Conservation (phyloP, 1,139 yeast species). For the Entelexis sorbosivorans region DNA sequence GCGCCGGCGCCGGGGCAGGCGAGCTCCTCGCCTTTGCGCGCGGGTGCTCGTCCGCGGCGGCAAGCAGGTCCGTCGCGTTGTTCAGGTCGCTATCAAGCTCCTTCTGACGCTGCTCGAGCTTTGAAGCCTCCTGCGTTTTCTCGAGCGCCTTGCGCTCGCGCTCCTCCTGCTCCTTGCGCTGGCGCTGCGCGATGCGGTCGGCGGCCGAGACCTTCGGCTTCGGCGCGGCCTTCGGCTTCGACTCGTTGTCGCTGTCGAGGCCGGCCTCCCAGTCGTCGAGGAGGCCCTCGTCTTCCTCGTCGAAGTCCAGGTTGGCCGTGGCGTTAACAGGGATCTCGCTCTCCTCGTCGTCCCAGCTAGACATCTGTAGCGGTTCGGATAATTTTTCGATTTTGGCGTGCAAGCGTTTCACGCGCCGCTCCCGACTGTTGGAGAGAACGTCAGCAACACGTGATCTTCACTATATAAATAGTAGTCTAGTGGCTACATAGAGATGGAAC, state of each 20-base stretch:
- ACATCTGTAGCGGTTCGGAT: slow-evolving; percentile 9
- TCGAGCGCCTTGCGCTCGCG: slow-evolving; percentile 36
- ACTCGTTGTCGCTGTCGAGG: slow-evolving; percentile 30
- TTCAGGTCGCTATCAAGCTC: slow-evolving; percentile 78
- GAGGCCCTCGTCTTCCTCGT: slow-evolving; percentile 63
- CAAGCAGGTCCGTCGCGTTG: slow-evolving; percentile 81
- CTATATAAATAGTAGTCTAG: too few relatives aligned
- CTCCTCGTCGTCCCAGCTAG: slow-evolving; percentile 42
- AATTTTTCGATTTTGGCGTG: not conserved
- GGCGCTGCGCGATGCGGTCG: slow-evolving; percentile 32
- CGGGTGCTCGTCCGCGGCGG: slow-evolving; percentile 49
- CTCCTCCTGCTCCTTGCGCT: slow-evolving; percentile 32
- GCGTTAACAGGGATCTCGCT: slow-evolving; percentile 84
- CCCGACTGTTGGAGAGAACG: too few relatives aligned
- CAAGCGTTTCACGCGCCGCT: too few relatives aligned
- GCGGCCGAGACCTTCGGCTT: slow-evolving; percentile 31
- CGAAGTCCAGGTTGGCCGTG: slow-evolving; percentile 59
- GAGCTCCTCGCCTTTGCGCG: slow-evolving; percentile 38
- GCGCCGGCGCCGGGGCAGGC: slow-evolving; percentile 54
- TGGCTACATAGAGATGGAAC: too few relatives aligned
- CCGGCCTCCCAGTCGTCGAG: slow-evolving; percentile 75
- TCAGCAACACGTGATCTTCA: too few relatives aligned
- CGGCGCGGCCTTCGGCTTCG: slow-evolving; percentile 31
- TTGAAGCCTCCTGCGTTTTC: slow-evolving; percentile 42
- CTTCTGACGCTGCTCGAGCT: slow-evolving; percentile 63